Conservation (phyloP, 179 eudicot species). For the Silene coronaria region DNA sequence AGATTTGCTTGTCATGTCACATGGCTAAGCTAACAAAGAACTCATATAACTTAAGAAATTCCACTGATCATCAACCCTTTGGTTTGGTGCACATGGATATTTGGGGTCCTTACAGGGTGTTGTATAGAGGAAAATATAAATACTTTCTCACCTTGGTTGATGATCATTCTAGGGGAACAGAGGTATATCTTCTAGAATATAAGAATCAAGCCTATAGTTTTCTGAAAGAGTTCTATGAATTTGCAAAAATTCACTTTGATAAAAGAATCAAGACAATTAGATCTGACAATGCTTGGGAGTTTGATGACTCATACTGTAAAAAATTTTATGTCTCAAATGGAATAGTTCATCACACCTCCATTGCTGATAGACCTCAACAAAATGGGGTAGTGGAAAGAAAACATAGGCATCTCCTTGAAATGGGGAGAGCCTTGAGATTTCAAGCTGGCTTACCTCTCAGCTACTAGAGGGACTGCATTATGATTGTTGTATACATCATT, state of each 20-base stretch:
- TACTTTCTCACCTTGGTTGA: conserved; percentile 1
- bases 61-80: background rate
- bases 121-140: background rate
- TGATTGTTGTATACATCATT: too few species aligned
- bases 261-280: background rate
- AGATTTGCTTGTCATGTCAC: background rate
- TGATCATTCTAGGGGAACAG: background rate
- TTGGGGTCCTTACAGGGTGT: background rate
- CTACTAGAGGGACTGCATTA: too few species aligned
- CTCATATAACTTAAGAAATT: background rate
- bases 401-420: too few species aligned
- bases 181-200: background rate
- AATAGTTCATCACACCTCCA: background rate
- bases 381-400: background rate
- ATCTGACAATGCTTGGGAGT: conserved; percentile 1
- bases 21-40: background rate
- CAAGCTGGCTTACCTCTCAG: too few species aligned
- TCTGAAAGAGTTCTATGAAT: background rate
- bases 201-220: background rate
- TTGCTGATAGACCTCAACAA: background rate
- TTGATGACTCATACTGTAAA: background rate
- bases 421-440: too few species aligned
- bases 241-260: background rate
- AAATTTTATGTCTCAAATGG: background rate
- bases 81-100: background rate